Conservation (phyloP, 805 yeast genomes). For the Candida quercuum region DNA sequence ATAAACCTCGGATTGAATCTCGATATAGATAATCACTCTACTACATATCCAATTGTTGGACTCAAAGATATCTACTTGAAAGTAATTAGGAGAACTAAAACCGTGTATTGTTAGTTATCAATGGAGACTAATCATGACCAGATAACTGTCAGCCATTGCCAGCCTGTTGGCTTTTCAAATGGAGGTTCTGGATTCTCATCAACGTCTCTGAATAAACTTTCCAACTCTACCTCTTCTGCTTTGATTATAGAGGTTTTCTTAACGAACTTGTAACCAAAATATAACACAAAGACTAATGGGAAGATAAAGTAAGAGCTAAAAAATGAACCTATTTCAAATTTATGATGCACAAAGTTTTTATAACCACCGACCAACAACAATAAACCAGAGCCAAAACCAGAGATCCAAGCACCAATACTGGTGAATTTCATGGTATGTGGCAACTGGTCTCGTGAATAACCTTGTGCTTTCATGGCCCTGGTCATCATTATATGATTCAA, state of each 20-base stretch:
- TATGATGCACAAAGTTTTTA: slow-evolving; percentile 28
- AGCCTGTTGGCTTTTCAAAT: slow-evolving; percentile 11
- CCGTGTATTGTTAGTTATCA: no score
- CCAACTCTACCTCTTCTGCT: slow-evolving; percentile 38
- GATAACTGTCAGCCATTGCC: slow-evolving; percentile 14
- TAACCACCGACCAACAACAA: slow-evolving; percentile 33
- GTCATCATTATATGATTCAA: slow-evolving; percentile 27
- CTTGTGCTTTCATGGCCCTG: slow-evolving; percentile 36
- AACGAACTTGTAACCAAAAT: slow-evolving; percentile 28
- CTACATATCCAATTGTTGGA: no score
- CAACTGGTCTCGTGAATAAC: slow-evolving; percentile 16
- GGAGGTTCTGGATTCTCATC: slow-evolving; percentile 27
- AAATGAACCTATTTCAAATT: slow-evolving; percentile 17
- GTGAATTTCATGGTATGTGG: slow-evolving; percentile 13
- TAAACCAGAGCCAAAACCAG: slow-evolving; percentile 22
- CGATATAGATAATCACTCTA: no score
- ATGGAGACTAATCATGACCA: slow-evolving; percentile 16
- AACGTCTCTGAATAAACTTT: slow-evolving; percentile 26
- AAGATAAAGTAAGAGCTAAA: slow-evolving; percentile 16
- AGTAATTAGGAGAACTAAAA: no score
- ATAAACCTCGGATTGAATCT: no score
- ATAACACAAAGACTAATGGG: slow-evolving; percentile 28
- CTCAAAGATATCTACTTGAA: no score
- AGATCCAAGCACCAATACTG: slow-evolving; percentile 29
- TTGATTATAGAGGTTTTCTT: slow-evolving; percentile 28